A percentile compares a stretch with the other conserved stretches of the same genome.
Conservation (phyloP, 257 asterid species). For the Agastache rugosa region DNA sequence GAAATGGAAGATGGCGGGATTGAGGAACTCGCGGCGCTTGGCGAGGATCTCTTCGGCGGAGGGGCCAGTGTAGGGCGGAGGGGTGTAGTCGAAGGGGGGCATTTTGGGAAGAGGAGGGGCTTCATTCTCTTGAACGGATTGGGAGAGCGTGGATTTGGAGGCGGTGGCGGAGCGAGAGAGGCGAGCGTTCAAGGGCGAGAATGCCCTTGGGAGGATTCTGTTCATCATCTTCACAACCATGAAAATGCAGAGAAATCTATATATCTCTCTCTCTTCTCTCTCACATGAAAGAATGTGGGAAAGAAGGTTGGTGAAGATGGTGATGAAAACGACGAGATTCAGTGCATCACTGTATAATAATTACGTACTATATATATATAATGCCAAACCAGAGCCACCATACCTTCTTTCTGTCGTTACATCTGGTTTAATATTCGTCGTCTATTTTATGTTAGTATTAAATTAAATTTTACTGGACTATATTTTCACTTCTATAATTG, state of each 20-base stretch:
- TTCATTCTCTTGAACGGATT: slow-evolving; percentile 47
- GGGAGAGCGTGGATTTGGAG: slow-evolving; percentile 45
- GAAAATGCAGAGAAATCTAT: background rate
- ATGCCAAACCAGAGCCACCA: background rate
- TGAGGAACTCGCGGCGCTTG: slow-evolving; percentile 71
- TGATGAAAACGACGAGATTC: background rate
- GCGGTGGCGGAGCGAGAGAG: slow-evolving; percentile 38
- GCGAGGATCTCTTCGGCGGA: slow-evolving; percentile 64
- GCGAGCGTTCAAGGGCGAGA: slow-evolving; percentile 34
- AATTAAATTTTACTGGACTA: background rate
- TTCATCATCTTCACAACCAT: slow-evolving; percentile 54
- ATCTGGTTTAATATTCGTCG: background rate
- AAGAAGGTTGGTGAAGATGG: slow-evolving; percentile 29
- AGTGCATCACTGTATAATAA: background rate
- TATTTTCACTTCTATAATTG: background rate
- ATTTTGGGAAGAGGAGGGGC: slow-evolving; percentile 52
- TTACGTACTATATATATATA: background rate
- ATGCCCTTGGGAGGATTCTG: slow-evolving; percentile 41
- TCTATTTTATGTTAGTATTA: background rate
- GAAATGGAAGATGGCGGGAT: slow-evolving; percentile 87
- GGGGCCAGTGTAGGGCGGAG: slow-evolving; percentile 90
- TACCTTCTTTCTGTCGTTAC: background rate
- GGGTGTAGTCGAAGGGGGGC: slow-evolving; percentile 90
- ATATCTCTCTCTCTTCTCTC: background rate
- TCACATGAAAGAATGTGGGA: background rate